Evolutionary conservation across 208 protist genomes (phyloP).

Genomic region (Leishmania guyanensis): DNA sequence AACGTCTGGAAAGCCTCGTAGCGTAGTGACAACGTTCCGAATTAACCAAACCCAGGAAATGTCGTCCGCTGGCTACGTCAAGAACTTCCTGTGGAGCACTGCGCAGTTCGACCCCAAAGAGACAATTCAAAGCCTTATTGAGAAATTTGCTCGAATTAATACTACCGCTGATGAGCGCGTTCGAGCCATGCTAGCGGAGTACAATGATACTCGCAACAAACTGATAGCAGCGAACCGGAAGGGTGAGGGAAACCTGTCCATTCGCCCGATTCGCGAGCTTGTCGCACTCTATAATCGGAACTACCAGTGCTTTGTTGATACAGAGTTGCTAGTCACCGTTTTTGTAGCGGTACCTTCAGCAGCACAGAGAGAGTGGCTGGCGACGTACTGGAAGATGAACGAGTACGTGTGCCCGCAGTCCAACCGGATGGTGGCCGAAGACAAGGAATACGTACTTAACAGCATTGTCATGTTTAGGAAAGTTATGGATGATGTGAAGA

Average conservation of each 20-base stretch:
- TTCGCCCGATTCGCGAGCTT: conserved; percentile 81
- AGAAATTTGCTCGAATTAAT: conserved; percentile 75
- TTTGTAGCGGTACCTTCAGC: conserved; percentile 81
- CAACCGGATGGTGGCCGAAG: conserved; percentile 82
- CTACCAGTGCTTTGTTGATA: conserved; percentile 80
- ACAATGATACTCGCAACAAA: conserved; percentile 88
- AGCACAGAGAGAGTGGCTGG: conserved; percentile 80
- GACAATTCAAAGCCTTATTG: conserved; percentile 69
- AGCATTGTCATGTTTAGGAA: conserved; percentile 91
- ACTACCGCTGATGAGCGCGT: conserved; percentile 74
- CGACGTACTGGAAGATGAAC: conserved; percentile 82
- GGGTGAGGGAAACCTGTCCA: conserved; percentile 79
- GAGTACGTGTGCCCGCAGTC: conserved; percentile 86
- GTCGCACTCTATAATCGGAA: conserved; percentile 69
- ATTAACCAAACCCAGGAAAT: conserved; percentile 89
- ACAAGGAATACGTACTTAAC: conserved; percentile 90
- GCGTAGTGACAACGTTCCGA: conserved; percentile 75
- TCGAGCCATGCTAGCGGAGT: conserved; percentile 80
- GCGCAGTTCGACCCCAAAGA: conserved; percentile 88
- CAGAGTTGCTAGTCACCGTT: conserved; percentile 81
- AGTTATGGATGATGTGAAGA: conserved; percentile 82
- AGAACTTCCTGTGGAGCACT: conserved; percentile 86
- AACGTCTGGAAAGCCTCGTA: conserved; percentile 70
- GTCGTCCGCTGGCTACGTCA: conserved; percentile 82
- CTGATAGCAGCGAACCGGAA: conserved; percentile 65